These are phyloP conservation scores for Fagus crenata DNA, from an alignment of 306 rosid species.

Conservation along the genomic window DNA sequence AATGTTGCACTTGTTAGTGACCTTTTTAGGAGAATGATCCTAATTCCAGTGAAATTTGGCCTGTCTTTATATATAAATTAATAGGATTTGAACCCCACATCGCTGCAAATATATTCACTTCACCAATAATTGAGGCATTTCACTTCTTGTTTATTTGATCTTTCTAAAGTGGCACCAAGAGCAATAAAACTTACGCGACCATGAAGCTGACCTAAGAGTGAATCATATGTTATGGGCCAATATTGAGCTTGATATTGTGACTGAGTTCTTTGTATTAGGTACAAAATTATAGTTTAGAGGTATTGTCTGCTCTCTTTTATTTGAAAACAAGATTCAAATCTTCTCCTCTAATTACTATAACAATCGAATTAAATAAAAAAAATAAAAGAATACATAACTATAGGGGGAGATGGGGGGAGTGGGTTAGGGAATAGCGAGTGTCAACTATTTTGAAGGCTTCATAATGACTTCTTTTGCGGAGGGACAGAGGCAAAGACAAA, in stretches of 20 bases:
- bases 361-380: too few species aligned
- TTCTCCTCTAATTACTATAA: too few species aligned
- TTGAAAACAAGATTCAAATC: too few species aligned
- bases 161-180: too few species aligned
- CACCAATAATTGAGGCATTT: too few species aligned
- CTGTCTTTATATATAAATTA: neutral
- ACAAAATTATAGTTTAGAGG: slow-evolving; percentile 17
- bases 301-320: too few species aligned
- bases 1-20: neutral
- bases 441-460: slow-evolving; percentile 38
- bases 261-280: slow-evolving; percentile 27
- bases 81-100: neutral
- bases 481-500: slow-evolving; percentile 27
- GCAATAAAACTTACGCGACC: too few species aligned
- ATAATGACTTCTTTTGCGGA: slow-evolving; percentile 27
- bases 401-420: slow-evolving; percentile 15
- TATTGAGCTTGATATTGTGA: slow-evolving; percentile 10
- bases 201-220: neutral
- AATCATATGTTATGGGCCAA: neutral
- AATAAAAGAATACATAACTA: too few species aligned
- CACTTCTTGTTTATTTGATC: too few species aligned
- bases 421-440: slow-evolving; percentile 31
- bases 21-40: neutral
- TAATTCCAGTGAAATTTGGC: neutral
- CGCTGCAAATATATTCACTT: too few species aligned